These are phyloP conservation scores for Thalia dealbata DNA, from an alignment of 176 grass and related monocot genomes.

Conservation along the genomic window DNA sequence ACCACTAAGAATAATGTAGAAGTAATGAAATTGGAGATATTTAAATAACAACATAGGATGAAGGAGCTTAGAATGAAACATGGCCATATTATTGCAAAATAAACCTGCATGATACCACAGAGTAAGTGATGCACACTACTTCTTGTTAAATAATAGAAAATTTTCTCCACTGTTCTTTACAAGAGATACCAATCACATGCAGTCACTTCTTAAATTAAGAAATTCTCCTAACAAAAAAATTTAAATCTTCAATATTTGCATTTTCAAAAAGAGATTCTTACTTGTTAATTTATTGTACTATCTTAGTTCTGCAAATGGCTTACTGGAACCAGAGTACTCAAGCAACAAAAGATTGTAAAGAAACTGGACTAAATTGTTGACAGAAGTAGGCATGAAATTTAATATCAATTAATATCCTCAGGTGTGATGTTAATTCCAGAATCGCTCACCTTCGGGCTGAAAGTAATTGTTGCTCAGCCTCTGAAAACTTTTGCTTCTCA, in stretches of 20 bases:
- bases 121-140: not conserved
- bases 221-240: not conserved
- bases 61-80: not conserved
- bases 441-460: slow-evolving; percentile 64
- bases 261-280: not conserved
- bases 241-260: not conserved
- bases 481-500: slow-evolving; percentile 74
- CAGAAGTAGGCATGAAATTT: not conserved
- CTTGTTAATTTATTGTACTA: not conserved
- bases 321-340: not conserved
- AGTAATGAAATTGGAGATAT: not conserved
- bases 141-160: not conserved
- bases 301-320: not conserved
- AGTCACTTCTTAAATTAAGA: not conserved
- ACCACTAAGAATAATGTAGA: not conserved
- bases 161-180: not conserved
- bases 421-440: not conserved
- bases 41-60: not conserved
- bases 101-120: not conserved
- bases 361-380: no score
- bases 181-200: not conserved
- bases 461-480: slow-evolving; percentile 71
- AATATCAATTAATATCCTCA: not conserved
- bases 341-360: no score
- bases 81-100: not conserved